Conservation (phyloP, 2,329 filamentous ascomycete species). For the Fusarium anthophilum region DNA sequence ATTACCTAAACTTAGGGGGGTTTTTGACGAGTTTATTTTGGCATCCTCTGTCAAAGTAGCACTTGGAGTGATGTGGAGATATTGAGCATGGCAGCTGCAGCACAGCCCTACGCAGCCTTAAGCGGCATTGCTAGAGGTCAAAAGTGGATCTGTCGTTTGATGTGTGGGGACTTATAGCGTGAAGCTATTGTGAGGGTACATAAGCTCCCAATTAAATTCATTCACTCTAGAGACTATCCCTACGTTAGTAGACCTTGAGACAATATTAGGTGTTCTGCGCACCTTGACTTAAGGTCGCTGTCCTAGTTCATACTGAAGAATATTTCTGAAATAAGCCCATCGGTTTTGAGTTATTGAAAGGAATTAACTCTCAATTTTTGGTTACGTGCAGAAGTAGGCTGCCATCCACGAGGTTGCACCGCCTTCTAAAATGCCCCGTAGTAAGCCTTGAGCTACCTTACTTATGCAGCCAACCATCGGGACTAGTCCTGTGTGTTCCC, state of each 20-base stretch:
- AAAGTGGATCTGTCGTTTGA: neutral
- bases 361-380: neutral
- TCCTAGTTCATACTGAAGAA: neutral
- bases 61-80: neutral
- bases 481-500: neutral
- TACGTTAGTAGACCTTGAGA: neutral
- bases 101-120: constrained; percentile 6
- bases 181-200: neutral
- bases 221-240: neutral
- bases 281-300: neutral
- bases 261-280: neutral
- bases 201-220: neutral
- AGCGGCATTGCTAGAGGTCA: neutral
- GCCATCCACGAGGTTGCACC: neutral
- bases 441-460: constrained; percentile 10
- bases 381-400: neutral
- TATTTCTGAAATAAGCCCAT: neutral
- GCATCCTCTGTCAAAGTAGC: neutral
- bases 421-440: constrained; percentile 8
- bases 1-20: neutral
- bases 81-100: neutral
- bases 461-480: neutral
- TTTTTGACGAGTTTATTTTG: neutral
- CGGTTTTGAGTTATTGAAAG: too few relatives aligned
- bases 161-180: neutral